Percentiles rank a stretch among this genome's conserved stretches.
These are phyloP conservation scores for Halophytophthora polymorphica DNA, from an alignment of 352 stramenopile genomes.

Conservation along the genomic window DNA sequence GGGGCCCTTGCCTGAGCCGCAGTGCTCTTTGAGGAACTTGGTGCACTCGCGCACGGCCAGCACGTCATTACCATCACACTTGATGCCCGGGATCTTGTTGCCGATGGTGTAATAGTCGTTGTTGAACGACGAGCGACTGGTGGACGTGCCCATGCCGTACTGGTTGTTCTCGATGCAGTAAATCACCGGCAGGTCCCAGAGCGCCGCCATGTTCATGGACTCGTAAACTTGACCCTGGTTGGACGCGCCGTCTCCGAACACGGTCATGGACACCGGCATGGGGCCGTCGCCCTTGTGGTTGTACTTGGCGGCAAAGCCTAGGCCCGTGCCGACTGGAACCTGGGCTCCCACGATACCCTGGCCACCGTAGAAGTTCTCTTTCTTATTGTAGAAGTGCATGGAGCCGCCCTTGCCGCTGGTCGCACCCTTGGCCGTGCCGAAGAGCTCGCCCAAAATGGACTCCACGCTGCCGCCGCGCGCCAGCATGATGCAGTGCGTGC, in stretches of 20 bases:
- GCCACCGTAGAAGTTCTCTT: slow-evolving; percentile 98
- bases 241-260: slow-evolving; percentile 98
- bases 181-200: slow-evolving; percentile 99
- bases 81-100: slow-evolving; percentile 99
- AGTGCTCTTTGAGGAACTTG: slow-evolving; percentile 96
- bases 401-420: slow-evolving; percentile 97
- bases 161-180: slow-evolving; percentile 99
- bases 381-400: slow-evolving; percentile 99
- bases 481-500: slow-evolving; percentile 98
- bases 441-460: slow-evolving; percentile 94
- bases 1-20: slow-evolving; percentile 94
- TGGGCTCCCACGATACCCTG: slow-evolving; percentile 98
- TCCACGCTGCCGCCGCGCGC: slow-evolving; percentile 92
- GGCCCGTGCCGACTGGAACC: slow-evolving; percentile 96
- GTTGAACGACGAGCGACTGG: slow-evolving; percentile 95
- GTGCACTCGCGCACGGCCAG: slow-evolving; percentile 96
- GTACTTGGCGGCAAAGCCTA: slow-evolving; percentile 99
- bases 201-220: slow-evolving; percentile 95
- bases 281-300: slow-evolving; percentile 88
- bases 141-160: slow-evolving; percentile 99
- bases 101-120: slow-evolving; percentile 99
- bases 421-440: slow-evolving; percentile 90
- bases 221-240: slow-evolving; percentile 99
- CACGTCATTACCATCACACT: slow-evolving; percentile 99
- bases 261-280: slow-evolving; percentile 94